Evolutionary conservation across 805 yeast genomes (phyloP).

Genomic region (Hanseniaspora singularis): DNA sequence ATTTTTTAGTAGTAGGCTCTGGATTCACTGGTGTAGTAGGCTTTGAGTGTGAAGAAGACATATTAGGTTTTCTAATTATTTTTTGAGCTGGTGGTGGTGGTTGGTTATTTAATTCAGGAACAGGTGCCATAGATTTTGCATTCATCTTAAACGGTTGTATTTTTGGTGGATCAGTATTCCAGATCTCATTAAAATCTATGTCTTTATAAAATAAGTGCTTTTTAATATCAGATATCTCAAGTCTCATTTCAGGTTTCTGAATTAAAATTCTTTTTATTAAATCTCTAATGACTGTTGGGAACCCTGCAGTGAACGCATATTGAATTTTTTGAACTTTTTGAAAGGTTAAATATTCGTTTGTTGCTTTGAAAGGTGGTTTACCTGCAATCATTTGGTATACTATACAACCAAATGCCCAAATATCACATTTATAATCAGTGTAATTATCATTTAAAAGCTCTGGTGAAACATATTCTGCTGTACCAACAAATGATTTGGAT

Average conservation of each 20-base stretch:
- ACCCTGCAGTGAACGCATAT: conserved; percentile 75
- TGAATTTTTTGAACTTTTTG: conserved; percentile 72
- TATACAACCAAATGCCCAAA: conserved; percentile 99
- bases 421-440: conserved; percentile 85
- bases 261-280: conserved; percentile 57
- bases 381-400: conserved; percentile 93
- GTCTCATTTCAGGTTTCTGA: conserved; percentile 51
- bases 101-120: conserved; percentile 40
- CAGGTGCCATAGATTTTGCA: conserved; percentile 68
- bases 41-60: conserved; percentile 17
- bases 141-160: conserved; percentile 59
- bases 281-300: conserved; percentile 62
- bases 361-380: conserved; percentile 73
- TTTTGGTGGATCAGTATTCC: conserved; percentile 52
- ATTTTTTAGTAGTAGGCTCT: background rate
- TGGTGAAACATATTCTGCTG: conserved; percentile 76
- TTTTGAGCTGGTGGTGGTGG: conserved; percentile 18
- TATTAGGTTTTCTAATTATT: conserved; percentile 20
- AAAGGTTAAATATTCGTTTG: conserved; percentile 69
- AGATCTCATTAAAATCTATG: conserved; percentile 45
- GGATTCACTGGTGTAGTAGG: background rate
- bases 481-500: conserved; percentile 75
- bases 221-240: conserved; percentile 45
- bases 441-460: conserved; percentile 63
- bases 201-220: conserved; percentile 51